phyloP scores from a whole-genome alignment of 176 grass and related monocot species.

The Ananas comosus region DNA sequence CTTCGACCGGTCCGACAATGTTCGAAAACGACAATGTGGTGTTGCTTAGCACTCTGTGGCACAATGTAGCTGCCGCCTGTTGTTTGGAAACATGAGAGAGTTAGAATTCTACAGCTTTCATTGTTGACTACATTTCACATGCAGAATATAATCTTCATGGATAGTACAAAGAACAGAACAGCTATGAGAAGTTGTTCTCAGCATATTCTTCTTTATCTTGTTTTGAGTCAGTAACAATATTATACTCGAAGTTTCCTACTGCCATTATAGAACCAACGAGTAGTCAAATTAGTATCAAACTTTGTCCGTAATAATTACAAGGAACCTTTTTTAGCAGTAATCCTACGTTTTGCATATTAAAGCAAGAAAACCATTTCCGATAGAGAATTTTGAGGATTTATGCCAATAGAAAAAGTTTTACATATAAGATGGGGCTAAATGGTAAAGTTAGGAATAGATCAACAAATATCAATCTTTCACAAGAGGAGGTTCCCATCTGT shows the following conservation, averaged over 20 bases:
- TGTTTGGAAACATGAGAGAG: neutral
- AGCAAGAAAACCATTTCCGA: neutral
- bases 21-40: constrained; percentile 88
- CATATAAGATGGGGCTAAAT: neutral
- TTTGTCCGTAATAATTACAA: no score
- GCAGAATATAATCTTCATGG: no score
- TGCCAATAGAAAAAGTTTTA: neutral
- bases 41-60: constrained; percentile 42
- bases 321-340: no score
- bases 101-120: neutral
- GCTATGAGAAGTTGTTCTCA: no score
- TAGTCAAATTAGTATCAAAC: no score
- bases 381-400: neutral
- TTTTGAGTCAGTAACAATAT: no score
- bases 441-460: neutral
- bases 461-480: no score
- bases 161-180: no score
- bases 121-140: neutral
- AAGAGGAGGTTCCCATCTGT: no score
- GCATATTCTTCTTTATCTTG: no score
- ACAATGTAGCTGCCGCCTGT: constrained; percentile 51
- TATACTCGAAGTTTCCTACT: no score
- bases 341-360: neutral
- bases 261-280: no score
- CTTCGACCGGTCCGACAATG: constrained; percentile 59